These are phyloP conservation scores for Paraphoma sp. DNA, from an alignment of 2,329 filamentous ascomycete genomes.

Conservation along the genomic window DNA sequence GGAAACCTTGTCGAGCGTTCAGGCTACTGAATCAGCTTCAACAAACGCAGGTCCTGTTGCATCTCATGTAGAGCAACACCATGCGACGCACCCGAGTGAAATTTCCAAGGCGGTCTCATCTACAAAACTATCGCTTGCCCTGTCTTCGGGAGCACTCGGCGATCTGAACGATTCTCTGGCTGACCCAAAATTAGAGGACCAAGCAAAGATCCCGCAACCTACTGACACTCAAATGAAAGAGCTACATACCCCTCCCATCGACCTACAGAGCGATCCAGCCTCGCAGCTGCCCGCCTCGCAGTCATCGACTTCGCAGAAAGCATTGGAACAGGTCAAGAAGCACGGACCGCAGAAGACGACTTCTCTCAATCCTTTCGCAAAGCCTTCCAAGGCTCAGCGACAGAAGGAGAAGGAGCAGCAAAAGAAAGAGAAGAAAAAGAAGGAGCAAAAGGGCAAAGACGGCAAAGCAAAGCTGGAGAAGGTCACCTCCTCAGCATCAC, in stretches of 20 bases:
- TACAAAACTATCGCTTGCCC: neutral
- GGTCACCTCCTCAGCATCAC: neutral
- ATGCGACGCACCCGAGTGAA: neutral
- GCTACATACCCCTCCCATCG: neutral
- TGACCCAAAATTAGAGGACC: neutral
- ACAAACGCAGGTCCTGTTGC: too few relatives aligned
- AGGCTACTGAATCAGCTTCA: too few relatives aligned
- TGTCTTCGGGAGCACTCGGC: neutral
- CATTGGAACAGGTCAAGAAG: conserved; percentile 21
- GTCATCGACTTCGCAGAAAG: neutral
- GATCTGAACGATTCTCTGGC: neutral
- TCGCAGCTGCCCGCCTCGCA: neutral
- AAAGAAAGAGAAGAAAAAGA: conserved; percentile 32
- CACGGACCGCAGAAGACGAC: conserved; percentile 33
- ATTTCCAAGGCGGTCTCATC: neutral
- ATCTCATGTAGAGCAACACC: neutral
- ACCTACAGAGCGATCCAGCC: neutral
- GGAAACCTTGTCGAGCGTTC: neutral
- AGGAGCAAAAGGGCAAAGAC: conserved; percentile 19
- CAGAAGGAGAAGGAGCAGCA: conserved; percentile 47
- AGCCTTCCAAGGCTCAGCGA: conserved; percentile 32
- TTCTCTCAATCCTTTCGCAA: conserved; percentile 39
- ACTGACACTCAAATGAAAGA: neutral
- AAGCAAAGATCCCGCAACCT: neutral
- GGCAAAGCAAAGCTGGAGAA: conserved; percentile 24